These are phyloP conservation scores for Schizophyllum amplum DNA, from an alignment of 1,284 basidiomycete species.

Conservation along the genomic window DNA sequence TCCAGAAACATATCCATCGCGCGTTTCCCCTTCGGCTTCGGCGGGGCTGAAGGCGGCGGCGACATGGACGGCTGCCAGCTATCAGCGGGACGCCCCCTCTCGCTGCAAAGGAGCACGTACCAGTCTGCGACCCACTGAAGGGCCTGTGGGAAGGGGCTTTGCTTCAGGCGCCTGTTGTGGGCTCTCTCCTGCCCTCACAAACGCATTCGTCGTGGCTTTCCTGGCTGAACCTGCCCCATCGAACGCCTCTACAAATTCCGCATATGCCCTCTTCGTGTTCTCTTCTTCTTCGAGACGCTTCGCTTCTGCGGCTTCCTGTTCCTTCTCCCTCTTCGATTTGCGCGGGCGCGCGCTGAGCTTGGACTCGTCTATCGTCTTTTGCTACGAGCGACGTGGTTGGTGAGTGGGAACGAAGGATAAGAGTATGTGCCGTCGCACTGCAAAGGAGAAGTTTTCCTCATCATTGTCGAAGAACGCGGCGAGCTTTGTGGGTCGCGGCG, in stretches of 20 bases:
- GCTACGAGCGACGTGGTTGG: slow-evolving; percentile 45
- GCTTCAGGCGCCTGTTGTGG: slow-evolving; percentile 38
- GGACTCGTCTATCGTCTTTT: slow-evolving; percentile 70
- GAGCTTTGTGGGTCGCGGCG: slow-evolving; percentile 13
- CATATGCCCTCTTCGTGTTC: slow-evolving; percentile 70
- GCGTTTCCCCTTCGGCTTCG: slow-evolving; percentile 80
- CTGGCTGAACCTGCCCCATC: slow-evolving; percentile 58
- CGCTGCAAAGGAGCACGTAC: neutral
- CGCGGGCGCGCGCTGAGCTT: slow-evolving; percentile 72
- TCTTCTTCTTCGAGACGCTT: slow-evolving; percentile 82
- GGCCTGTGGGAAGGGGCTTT: slow-evolving; percentile 20
- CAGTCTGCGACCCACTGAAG: slow-evolving; percentile 5
- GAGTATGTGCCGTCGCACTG: slow-evolving; percentile 76
- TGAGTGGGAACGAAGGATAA: slow-evolving; percentile 48
- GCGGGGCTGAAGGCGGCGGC: slow-evolving; percentile 32
- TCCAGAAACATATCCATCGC: slow-evolving; percentile 92
- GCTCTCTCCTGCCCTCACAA: slow-evolving; percentile 65
- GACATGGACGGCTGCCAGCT: slow-evolving; percentile 38
- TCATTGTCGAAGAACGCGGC: slow-evolving; percentile 73
- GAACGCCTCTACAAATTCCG: slow-evolving; percentile 83
- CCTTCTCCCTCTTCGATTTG: slow-evolving; percentile 78
- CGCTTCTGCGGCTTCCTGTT: slow-evolving; percentile 82
- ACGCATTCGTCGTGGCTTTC: slow-evolving; percentile 50
- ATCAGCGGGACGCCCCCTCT: neutral
- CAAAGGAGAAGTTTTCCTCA: slow-evolving; percentile 73